Evolutionary conservation across 2,329 filamentous ascomycete species (phyloP).

Genomic region (Metarhizium humberi): DNA sequence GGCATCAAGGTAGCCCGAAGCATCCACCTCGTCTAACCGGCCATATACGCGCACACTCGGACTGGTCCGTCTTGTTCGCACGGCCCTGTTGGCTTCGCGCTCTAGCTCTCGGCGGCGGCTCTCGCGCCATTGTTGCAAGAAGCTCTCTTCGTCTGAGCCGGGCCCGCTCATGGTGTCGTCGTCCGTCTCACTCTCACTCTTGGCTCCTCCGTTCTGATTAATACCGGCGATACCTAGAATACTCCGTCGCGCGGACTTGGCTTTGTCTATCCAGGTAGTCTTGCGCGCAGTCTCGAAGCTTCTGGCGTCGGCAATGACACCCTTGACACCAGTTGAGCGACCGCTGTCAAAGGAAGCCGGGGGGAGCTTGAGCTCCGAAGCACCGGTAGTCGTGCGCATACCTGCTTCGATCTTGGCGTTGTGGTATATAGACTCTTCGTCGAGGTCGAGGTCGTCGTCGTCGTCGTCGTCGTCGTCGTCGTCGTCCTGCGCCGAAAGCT

Average conservation of each 20-base stretch:
- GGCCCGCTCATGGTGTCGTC: conserved; percentile 32
- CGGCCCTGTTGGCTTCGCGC: conserved; percentile 42
- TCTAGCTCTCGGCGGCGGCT: conserved; percentile 70
- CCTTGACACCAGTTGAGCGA: conserved; percentile 72
- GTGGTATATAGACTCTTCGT: conserved; percentile 47
- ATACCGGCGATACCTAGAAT: conserved; percentile 39
- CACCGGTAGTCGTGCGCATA: conserved; percentile 53
- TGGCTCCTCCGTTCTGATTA: conserved; percentile 10
- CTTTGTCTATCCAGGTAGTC: conserved; percentile 43
- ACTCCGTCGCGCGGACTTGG: conserved; percentile 43
- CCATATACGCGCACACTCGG: conserved; percentile 74
- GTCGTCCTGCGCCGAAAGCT: conserved; percentile 40
- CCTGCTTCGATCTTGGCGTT: conserved; percentile 49
- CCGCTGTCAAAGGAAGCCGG: conserved; percentile 56
- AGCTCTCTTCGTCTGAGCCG: conserved; percentile 64
- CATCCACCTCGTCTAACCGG: conserved; percentile 74
- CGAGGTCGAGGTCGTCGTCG: conserved; percentile 26
- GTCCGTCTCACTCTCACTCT: conserved; percentile 38
- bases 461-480: conserved; percentile 25
- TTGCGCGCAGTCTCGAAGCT: conserved; percentile 62
- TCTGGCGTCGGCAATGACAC: conserved; percentile 76
- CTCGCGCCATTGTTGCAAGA: conserved; percentile 80
- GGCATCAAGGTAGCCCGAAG: conserved; percentile 86
- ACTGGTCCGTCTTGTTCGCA: conserved; percentile 59
- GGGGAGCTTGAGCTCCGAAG: conserved; percentile 48